These are phyloP conservation scores for Penicillium turbatum DNA, from an alignment of 495 filamentous ascomycete species.

Conservation along the genomic window DNA sequence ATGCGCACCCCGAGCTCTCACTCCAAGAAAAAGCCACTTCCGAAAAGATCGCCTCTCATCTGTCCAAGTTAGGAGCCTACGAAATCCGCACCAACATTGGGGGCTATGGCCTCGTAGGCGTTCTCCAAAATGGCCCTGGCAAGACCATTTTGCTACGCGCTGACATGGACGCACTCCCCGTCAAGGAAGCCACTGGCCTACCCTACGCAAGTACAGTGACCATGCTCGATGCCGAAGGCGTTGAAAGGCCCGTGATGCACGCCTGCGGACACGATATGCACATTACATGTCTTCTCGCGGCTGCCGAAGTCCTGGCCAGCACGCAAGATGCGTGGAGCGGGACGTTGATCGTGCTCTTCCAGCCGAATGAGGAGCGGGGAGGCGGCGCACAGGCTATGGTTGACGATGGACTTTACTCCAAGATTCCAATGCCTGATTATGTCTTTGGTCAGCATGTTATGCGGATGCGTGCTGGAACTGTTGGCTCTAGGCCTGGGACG, in stretches of 20 bases:
- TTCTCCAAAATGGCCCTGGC: constrained; percentile 45
- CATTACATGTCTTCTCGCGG: constrained; percentile 49
- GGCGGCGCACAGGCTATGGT: constrained; percentile 53
- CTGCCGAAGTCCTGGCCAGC: constrained; percentile 37
- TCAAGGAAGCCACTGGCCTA: constrained; percentile 47
- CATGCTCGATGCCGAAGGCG: constrained; percentile 39
- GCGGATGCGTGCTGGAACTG: constrained; percentile 39
- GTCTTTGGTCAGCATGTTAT: constrained; percentile 52
- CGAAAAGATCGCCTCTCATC: constrained; percentile 33
- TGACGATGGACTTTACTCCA: constrained; percentile 47
- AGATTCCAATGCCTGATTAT: constrained; percentile 47
- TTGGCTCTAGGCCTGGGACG: constrained; percentile 36
- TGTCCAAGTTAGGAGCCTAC: constrained; percentile 27
- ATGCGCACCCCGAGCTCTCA: constrained; percentile 55
- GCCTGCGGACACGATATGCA: constrained; percentile 58
- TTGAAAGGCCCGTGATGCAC: constrained; percentile 51
- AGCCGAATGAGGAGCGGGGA: constrained; percentile 51
- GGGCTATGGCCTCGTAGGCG: constrained; percentile 44
- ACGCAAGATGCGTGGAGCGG: constrained; percentile 40
- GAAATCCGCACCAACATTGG: constrained; percentile 46
- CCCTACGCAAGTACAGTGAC: constrained; percentile 44
- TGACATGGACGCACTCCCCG: constrained; percentile 52
- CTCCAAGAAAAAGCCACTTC: constrained; percentile 49
- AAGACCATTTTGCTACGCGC: constrained; percentile 50
- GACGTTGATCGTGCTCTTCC: constrained; percentile 52